phyloP scores from a whole-genome alignment of 2,329 filamentous ascomycete genomes.

The Colletotrichum agaves region DNA sequence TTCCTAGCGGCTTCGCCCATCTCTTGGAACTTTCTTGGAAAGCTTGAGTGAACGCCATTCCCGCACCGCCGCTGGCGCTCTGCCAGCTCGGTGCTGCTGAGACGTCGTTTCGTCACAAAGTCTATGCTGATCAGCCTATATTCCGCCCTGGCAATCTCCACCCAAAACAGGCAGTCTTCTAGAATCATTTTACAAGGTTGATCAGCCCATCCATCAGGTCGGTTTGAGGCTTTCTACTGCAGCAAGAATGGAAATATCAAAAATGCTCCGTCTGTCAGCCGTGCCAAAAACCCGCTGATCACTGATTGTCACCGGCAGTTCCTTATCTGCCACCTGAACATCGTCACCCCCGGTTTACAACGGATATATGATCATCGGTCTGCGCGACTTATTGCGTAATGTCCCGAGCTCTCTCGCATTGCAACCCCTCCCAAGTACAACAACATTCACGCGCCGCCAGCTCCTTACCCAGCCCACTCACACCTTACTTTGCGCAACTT shows the following conservation, averaged over 20 bases:
- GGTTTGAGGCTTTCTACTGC: background rate
- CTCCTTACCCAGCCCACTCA: slow-evolving; percentile 10
- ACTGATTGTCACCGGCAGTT: slow-evolving; percentile 35
- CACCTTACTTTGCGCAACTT: background rate
- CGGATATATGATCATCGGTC: slow-evolving; percentile 15
- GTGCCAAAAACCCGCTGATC: slow-evolving; percentile 18
- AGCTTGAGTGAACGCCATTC: slow-evolving; percentile 38
- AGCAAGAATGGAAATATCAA: background rate
- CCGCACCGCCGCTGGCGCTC: slow-evolving; percentile 33
- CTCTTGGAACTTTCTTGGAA: slow-evolving; percentile 39
- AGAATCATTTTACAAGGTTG: slow-evolving; percentile 15
- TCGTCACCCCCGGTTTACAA: slow-evolving; percentile 4
- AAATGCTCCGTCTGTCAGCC: slow-evolving; percentile 5
- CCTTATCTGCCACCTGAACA: slow-evolving; percentile 15
- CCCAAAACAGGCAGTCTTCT: slow-evolving; percentile 26
- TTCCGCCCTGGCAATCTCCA: background rate
- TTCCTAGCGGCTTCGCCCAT: slow-evolving; percentile 37
- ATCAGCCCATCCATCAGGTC: background rate
- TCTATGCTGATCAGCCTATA: background rate
- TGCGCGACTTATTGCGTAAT: slow-evolving; percentile 8
- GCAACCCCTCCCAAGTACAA: background rate
- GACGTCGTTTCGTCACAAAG: background rate
- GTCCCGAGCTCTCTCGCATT: background rate
- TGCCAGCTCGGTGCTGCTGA: slow-evolving; percentile 28
- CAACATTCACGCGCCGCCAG: slow-evolving; percentile 1